Evolutionary conservation across 306 rosid genomes (phyloP), one percentile per base, ranked within the genome.

Genomic region (Castanea sativa): DNA sequence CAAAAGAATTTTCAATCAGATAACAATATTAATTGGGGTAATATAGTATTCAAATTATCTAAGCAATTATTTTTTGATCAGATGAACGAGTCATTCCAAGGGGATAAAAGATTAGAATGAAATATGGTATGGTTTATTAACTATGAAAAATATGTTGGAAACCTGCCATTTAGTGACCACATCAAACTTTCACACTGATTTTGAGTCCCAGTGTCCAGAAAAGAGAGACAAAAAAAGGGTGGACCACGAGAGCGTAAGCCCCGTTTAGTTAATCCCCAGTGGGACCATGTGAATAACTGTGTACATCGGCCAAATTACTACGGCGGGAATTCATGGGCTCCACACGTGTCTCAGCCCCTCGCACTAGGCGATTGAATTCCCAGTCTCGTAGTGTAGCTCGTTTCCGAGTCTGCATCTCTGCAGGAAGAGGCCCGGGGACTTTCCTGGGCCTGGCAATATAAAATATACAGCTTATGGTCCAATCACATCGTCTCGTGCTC

Each of bases 211-310:
- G 10, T 6, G 45, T 10, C 11, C 45, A 38, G 45, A 38, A 38
- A 38, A 38, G 7, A 7, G 1, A 12, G 15, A 10, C 0, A 35
- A 3, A 41, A 69, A 65, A 21, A 55, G 5, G 9, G 58, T 35
- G 7, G 71, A 75, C 41, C 73, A 59, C 61, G 19, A 67, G 72
- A 69, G 11, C 4, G 53, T 86, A 86, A 86, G 85, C 85, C 85
- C 85, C 85, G 71, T 86, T 83, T 83, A 3, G 89, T 86, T 83
- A 4, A 43, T 43, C 77, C 0, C 0, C 0, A 9, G 1, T 7
- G 45, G 29, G 85, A 73, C 84, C 73, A 12, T 78, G 85, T 83
- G 85, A 80, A 83, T 83, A n/a, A 80, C 87, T 78, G 79, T 65
- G 76, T 74, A 35, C 0, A 2, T 73, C 1, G 80, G 80, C 87